Base-by-base conservation (phyloP, 345 rosid genomes). In the Acer negundo region DNA sequence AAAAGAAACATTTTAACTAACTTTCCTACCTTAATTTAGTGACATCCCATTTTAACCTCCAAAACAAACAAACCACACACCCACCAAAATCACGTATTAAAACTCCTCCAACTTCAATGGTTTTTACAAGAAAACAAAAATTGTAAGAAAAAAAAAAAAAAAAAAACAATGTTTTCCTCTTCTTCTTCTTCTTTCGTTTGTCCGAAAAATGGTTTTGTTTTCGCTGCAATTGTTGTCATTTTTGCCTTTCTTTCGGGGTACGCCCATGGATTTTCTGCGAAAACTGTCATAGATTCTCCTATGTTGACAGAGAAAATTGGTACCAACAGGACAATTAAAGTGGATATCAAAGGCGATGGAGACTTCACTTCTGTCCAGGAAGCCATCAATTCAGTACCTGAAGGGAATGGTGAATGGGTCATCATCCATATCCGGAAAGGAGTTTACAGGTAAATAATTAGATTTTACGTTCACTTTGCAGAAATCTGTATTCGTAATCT, bases 391-490 rank as follows among this genome's bases (percentile, higher is more conserved):
- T 77, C 93, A 23, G 90, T 95, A 35, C 99, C 98, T 22, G 62
- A 68, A 5, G 90, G 88, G 63, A 93, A 95, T 77, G 63, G 84
- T 49, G 19, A 78, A 5, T 95, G 99, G 99, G 77, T 93, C 64
- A 87, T 93, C 70, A 88, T 95, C 82, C 98, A 95, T 80, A 71
- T 95, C 16, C 86, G 94, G 83, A 92, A 93, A 85, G 99, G 99
- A 66, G 73, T 86, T 19, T 93, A 91, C 80, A 89, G 92, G 99
- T 93, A 86, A 53, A 49, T 13, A 4, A 49, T 4, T 15, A 12
- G 16, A 12, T 49, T 49, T 49, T 49, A 49, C 15, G 3, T 49
- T 13, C 55, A 49, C 46, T 42, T 42, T 9, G 46, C 46, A 8
- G 46, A 42, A 7, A 42, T 8, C 10, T 42, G 10, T 42, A 7